A percentile compares a stretch with the other conserved stretches of the same genome.
Evolutionary conservation across 2,329 filamentous ascomycete species (phyloP).

Genomic region (Monilinia fructicola): DNA sequence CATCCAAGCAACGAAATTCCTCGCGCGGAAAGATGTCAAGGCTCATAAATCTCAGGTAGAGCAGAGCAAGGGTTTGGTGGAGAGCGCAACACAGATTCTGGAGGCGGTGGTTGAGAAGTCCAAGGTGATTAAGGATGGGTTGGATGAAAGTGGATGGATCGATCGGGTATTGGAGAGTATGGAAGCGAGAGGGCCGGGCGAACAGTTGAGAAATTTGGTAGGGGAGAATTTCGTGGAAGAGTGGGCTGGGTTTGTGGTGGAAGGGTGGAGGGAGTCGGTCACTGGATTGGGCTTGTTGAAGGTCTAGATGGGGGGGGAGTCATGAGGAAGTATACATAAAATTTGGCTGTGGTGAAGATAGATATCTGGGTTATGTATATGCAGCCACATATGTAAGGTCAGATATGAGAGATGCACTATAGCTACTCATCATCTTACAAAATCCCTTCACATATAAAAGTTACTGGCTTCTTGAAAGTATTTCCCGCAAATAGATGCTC

Average conservation of each 20-base stretch:
- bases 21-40: constrained; percentile 27
- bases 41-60: constrained; percentile 29
- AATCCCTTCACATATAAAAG: too few species aligned
- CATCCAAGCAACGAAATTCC: constrained; percentile 30
- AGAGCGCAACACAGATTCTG: constrained; percentile 27
- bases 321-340: background rate
- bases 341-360: background rate
- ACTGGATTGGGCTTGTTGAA: constrained; percentile 36
- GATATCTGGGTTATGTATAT: too few species aligned
- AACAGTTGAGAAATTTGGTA: constrained; percentile 31
- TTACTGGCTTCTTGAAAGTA: background rate
- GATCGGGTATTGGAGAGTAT: constrained; percentile 37
- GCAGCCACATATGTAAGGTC: background rate
- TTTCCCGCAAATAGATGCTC: constrained; percentile 1
- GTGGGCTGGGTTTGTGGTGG: constrained; percentile 40
- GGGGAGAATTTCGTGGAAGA: constrained; percentile 40
- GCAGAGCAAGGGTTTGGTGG: constrained; percentile 24
- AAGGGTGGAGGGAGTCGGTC: constrained; percentile 40
- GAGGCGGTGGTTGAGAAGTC: constrained; percentile 31
- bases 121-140: constrained; percentile 32
- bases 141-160: constrained; percentile 42
- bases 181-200: constrained; percentile 23
- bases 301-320: background rate
- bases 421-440: background rate
- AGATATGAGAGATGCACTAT: background rate